Conservation (phyloP, 2,329 filamentous ascomycete genomes). For the Penicillium sp. region DNA sequence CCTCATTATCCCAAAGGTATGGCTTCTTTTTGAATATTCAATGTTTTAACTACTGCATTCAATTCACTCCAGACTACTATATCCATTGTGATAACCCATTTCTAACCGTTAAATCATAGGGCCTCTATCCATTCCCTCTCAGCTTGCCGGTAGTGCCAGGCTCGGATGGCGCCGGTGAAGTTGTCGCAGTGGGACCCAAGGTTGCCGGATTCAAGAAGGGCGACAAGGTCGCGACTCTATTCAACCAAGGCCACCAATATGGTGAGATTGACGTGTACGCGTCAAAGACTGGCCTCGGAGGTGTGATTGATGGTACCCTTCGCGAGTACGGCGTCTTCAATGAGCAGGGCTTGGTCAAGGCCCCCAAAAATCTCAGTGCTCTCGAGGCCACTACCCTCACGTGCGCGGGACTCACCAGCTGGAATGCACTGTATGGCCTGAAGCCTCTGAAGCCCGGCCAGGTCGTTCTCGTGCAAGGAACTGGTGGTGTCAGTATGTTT, state of each 20-base stretch:
- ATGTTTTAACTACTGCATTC: neutral
- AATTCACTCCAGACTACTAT: neutral
- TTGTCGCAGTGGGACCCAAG: slow-evolving; percentile 53
- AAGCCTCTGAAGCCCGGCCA: slow-evolving; percentile 54
- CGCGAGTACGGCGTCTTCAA: slow-evolving; percentile 66
- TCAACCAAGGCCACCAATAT: slow-evolving; percentile 58
- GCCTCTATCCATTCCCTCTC: slow-evolving; percentile 35
- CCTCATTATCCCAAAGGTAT: slow-evolving; percentile 46
- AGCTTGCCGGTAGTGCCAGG: slow-evolving; percentile 34
- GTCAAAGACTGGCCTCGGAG: slow-evolving; percentile 62
- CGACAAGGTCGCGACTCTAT: slow-evolving; percentile 58
- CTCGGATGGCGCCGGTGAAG: slow-evolving; percentile 46
- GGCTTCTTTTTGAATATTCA: slow-evolving; percentile 15
- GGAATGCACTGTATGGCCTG: slow-evolving; percentile 65
- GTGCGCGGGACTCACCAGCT: slow-evolving; percentile 63
- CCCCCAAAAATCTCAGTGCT: slow-evolving; percentile 57
- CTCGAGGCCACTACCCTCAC: slow-evolving; percentile 58
- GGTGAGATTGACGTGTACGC: slow-evolving; percentile 46
- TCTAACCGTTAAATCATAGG: slow-evolving; percentile 20
- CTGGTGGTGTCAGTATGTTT: slow-evolving; percentile 60
- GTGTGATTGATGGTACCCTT: slow-evolving; percentile 65
- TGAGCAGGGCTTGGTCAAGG: slow-evolving; percentile 65
- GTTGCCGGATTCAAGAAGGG: slow-evolving; percentile 58
- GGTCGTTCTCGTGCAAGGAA: slow-evolving; percentile 61
- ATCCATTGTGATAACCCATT: neutral